Percentiles rank a stretch among this genome's conserved stretches.
Conservation (phyloP, 768 basidiomycete species). For the Cubamyces lactineus region DNA sequence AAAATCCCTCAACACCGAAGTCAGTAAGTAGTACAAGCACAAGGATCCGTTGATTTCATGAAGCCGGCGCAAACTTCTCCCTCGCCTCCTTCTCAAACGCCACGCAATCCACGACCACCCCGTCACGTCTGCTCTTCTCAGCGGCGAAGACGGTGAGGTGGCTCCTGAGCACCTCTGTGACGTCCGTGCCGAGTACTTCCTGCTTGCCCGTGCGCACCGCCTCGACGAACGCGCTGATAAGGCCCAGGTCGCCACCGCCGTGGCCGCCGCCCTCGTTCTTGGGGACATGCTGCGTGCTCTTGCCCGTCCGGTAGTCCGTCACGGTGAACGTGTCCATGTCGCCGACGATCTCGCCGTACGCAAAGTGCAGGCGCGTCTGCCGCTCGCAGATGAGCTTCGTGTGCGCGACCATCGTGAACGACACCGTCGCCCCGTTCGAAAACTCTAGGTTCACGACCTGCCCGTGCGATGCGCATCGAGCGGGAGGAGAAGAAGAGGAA, state of each 20-base stretch:
- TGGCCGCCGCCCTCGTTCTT: constrained; percentile 68
- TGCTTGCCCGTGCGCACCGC: constrained; percentile 73
- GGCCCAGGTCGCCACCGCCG: constrained; percentile 81
- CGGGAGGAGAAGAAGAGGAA: constrained; percentile 39
- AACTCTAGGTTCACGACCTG: constrained; percentile 88
- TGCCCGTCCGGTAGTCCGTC: constrained; percentile 69
- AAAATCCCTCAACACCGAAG: background rate
- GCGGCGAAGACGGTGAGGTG: constrained; percentile 90
- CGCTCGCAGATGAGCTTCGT: constrained; percentile 80
- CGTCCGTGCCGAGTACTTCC: constrained; percentile 62
- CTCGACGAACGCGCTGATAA: constrained; percentile 75
- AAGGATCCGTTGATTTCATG: background rate
- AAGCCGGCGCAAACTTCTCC: constrained; percentile 31
- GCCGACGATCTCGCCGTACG: constrained; percentile 85
- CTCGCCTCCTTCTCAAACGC: constrained; percentile 58
- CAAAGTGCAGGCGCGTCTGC: constrained; percentile 84
- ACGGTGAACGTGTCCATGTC: constrained; percentile 79
- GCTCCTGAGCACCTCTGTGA: constrained; percentile 71
- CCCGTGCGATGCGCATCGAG: too few relatives aligned
- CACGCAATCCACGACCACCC: constrained; percentile 67
- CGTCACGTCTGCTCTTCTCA: constrained; percentile 73
- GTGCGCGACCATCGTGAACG: constrained; percentile 90
- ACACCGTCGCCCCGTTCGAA: constrained; percentile 76
- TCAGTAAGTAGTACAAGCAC: background rate
- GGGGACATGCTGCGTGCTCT: constrained; percentile 51